These are phyloP conservation scores for Ganoderma boninense DNA, from an alignment of 1,284 basidiomycete genomes.

Conservation along the genomic window DNA sequence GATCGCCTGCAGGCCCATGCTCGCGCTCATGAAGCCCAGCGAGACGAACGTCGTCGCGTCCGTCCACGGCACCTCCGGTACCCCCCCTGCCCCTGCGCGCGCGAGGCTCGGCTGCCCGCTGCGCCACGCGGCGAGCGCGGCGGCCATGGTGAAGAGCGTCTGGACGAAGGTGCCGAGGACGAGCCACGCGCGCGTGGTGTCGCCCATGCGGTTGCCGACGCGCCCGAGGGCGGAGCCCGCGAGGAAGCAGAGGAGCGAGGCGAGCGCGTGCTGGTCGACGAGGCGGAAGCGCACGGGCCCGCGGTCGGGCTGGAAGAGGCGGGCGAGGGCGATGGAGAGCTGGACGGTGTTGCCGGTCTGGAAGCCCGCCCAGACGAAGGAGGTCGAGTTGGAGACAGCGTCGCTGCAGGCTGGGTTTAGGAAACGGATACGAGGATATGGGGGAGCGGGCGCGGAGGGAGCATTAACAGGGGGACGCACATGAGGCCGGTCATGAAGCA, in stretches of 20 bases:
- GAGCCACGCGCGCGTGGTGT: conserved; percentile 80
- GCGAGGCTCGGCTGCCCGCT: conserved; percentile 60
- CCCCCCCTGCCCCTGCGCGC: conserved; percentile 49
- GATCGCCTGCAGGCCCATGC: conserved; percentile 83
- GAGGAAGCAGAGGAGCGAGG: conserved; percentile 78
- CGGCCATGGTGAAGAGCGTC: conserved; percentile 76
- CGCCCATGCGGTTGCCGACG: conserved; percentile 73
- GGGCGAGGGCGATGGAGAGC: conserved; percentile 67
- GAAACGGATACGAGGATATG: not conserved
- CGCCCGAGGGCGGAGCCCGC: conserved; percentile 77
- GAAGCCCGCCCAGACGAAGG: conserved; percentile 89
- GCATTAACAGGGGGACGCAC: not conserved
- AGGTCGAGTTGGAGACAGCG: conserved; percentile 80
- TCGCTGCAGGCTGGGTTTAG: conserved; percentile 52
- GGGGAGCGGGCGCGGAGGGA: not conserved
- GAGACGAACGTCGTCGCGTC: conserved; percentile 71
- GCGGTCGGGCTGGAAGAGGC: conserved; percentile 64
- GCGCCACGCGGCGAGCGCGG: conserved; percentile 72
- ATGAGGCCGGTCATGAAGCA: conserved; percentile 6
- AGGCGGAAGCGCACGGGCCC: conserved; percentile 63
- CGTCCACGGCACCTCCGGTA: conserved; percentile 75
- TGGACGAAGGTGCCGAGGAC: conserved; percentile 75
- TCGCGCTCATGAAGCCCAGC: conserved; percentile 80
- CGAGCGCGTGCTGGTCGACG: conserved; percentile 83
- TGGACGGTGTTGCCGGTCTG: conserved; percentile 81